These are phyloP conservation scores for Cocos nucifera DNA, from an alignment of 176 grass and related monocot species.

Conservation along the genomic window DNA sequence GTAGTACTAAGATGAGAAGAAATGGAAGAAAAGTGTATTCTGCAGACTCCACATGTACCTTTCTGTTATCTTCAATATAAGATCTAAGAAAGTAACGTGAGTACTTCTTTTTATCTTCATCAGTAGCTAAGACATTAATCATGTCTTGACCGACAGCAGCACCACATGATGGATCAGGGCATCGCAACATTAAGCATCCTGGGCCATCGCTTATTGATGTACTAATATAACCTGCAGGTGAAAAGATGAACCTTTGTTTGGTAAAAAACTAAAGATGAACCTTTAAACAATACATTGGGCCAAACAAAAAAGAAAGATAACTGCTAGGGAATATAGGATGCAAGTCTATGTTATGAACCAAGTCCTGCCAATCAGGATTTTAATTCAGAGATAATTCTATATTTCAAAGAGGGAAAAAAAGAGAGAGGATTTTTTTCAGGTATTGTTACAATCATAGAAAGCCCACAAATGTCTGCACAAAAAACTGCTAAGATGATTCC, in stretches of 20 bases:
- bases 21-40: not conserved
- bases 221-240: slow-evolving; percentile 72
- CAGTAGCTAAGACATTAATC: slow-evolving; percentile 52
- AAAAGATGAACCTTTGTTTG: not conserved
- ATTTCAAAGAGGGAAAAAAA: no score
- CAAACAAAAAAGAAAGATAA: slow-evolving; percentile 3
- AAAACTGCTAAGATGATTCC: no score
- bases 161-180: slow-evolving; percentile 86
- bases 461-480: no score
- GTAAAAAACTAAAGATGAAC: not conserved
- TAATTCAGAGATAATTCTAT: no score
- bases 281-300: not conserved
- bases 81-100: slow-evolving; percentile 79
- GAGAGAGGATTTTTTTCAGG: no score
- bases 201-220: slow-evolving; percentile 99
- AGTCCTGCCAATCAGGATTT: no score
- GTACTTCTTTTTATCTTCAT: slow-evolving; percentile 82
- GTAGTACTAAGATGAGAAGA: no score
- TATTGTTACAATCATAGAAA: no score
- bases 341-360: no score
- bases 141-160: slow-evolving; percentile 86
- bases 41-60: slow-evolving; percentile 33
- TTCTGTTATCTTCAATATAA: slow-evolving; percentile 99
- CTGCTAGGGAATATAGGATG: slow-evolving; percentile 2
- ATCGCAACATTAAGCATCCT: slow-evolving; percentile 93